A percentile compares a stretch with the other conserved stretches of the same genome.
Conservation (phyloP, 805 yeast genomes). For the Saturnispora saitoi region DNA sequence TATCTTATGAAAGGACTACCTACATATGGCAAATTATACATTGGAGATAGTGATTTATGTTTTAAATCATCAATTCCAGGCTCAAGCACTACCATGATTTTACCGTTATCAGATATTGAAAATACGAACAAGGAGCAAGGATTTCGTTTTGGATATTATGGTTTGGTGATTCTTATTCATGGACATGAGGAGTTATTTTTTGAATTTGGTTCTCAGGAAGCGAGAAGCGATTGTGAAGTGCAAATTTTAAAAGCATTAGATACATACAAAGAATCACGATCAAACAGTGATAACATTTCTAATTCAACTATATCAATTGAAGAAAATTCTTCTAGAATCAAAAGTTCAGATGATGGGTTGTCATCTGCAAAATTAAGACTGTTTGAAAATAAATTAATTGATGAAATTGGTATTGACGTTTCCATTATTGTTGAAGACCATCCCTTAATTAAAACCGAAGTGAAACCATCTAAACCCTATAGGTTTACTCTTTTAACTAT, state of each 20-base stretch:
- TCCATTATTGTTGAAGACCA: constrained; percentile 65
- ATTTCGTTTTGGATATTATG: constrained; percentile 59
- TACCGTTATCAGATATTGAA: constrained; percentile 71
- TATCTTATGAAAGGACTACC: constrained; percentile 68
- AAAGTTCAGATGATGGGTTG: constrained; percentile 24
- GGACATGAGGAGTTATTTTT: constrained; percentile 73
- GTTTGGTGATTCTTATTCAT: constrained; percentile 57
- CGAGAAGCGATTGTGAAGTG: constrained; percentile 66
- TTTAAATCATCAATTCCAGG: constrained; percentile 78
- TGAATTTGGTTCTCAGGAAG: constrained; percentile 57
- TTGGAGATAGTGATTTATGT: constrained; percentile 64
- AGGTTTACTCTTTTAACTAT: constrained; percentile 71
- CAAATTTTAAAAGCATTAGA: constrained; percentile 46
- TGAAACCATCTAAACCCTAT: constrained; percentile 46
- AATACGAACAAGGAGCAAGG: constrained; percentile 61
- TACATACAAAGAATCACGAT: constrained; percentile 20
- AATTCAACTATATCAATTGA: constrained; percentile 8
- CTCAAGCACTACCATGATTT: constrained; percentile 66
- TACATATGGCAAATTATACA: constrained; percentile 71
- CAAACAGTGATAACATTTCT: neutral
- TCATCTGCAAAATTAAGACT: constrained; percentile 55
- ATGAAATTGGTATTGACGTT: constrained; percentile 52
- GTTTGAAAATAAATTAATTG: constrained; percentile 57
- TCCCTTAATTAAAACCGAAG: constrained; percentile 32
- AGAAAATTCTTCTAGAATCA: constrained; percentile 9